Conservation (phyloP, 179 eudicot genomes). For the Silene vulgaris region DNA sequence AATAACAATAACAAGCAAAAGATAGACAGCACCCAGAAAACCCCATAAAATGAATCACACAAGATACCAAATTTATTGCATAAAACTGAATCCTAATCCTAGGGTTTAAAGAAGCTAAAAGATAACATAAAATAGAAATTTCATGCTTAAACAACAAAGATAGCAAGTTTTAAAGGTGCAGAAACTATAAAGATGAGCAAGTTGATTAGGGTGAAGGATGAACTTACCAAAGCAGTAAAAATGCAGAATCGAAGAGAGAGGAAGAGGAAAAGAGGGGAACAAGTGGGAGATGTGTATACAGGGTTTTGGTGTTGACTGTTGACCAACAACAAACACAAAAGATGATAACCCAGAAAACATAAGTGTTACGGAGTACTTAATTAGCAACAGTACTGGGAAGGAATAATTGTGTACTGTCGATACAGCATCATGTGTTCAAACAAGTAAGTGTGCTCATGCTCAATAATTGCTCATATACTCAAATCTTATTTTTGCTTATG, state of each 20-base stretch:
- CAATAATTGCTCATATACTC: background rate
- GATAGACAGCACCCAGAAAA: slow-evolving; percentile 10
- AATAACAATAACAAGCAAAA: background rate
- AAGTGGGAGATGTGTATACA: too few species aligned
- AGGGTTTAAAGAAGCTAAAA: slow-evolving; percentile 23
- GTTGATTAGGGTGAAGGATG: background rate
- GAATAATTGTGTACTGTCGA: background rate
- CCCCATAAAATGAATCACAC: slow-evolving; percentile 15
- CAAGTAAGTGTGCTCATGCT: too few species aligned
- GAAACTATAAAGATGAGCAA: background rate
- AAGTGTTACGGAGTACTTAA: too few species aligned
- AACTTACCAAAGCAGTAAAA: slow-evolving; percentile 15
- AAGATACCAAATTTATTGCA: slow-evolving; percentile 12
- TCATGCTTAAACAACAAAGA: slow-evolving; percentile 6
- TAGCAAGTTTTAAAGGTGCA: slow-evolving; percentile 10
- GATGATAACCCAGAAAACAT: background rate
- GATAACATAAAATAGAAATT: background rate
- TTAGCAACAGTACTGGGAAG: background rate
- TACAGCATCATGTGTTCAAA: background rate
- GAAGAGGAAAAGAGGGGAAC: too few species aligned
- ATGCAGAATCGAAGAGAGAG: too few species aligned
- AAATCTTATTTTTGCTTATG: too few species aligned
- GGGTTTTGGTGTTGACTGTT: background rate
- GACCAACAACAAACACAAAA: background rate
- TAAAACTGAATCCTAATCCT: slow-evolving; percentile 12